A percentile compares a stretch with the other conserved stretches of the same genome.
Conservation (phyloP, 2,329 filamentous ascomycete species). For the Thelonectria olida region DNA sequence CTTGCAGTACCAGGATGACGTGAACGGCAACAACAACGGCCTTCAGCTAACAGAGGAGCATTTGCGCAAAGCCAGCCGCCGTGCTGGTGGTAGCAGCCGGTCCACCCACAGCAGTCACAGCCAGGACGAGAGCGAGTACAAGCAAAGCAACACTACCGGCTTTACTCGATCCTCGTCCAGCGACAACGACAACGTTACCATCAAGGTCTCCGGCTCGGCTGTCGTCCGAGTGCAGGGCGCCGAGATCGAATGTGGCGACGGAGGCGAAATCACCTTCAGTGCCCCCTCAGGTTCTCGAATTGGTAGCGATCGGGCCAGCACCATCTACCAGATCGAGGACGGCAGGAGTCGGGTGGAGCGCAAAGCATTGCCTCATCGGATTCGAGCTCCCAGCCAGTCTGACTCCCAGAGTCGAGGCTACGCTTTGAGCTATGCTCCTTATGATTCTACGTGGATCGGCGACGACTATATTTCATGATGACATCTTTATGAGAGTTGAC, state of each 20-base stretch:
- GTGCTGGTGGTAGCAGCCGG: slow-evolving; percentile 60
- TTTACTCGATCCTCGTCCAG: slow-evolving; percentile 63
- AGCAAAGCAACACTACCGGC: slow-evolving; percentile 68
- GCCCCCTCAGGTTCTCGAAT: slow-evolving; percentile 47
- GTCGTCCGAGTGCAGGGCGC: slow-evolving; percentile 64
- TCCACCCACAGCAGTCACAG: slow-evolving; percentile 68
- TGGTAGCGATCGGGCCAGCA: slow-evolving; percentile 62
- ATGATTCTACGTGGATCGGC: slow-evolving; percentile 41
- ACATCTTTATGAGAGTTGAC: slow-evolving; percentile 42
- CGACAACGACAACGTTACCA: slow-evolving; percentile 68
- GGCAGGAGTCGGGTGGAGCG: slow-evolving; percentile 55
- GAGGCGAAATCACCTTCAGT: slow-evolving; percentile 68
- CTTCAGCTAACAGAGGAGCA: slow-evolving; percentile 65
- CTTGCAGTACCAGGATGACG: slow-evolving; percentile 61
- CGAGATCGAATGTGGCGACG: slow-evolving; percentile 67
- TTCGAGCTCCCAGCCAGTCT: slow-evolving; percentile 60
- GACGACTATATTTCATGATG: slow-evolving; percentile 44
- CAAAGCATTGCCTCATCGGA: slow-evolving; percentile 53
- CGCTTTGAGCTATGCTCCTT: slow-evolving; percentile 42
- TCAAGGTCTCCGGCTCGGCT: slow-evolving; percentile 66
- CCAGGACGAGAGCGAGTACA: slow-evolving; percentile 71
- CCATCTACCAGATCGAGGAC: slow-evolving; percentile 60
- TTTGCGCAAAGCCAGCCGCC: slow-evolving; percentile 60
- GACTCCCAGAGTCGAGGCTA: slow-evolving; percentile 53
- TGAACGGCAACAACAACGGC: slow-evolving; percentile 54